These are phyloP conservation scores for Nannochloris sp. DNA, from an alignment of 139 green algal species.

Conservation along the genomic window DNA sequence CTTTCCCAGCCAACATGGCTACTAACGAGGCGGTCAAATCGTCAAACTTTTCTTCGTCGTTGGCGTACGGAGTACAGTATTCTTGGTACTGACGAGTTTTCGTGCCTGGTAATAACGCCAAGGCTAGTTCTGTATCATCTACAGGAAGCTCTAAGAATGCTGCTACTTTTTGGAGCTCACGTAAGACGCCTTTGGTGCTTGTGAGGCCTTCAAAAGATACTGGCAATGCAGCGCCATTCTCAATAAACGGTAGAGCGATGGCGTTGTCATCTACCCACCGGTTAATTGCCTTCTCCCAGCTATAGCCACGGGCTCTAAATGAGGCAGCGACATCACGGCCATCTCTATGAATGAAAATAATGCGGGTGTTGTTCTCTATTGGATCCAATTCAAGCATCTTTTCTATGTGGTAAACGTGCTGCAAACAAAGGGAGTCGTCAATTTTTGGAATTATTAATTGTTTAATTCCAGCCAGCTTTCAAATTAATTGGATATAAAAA, in stretches of 20 bases:
- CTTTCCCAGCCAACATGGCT: neutral
- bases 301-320: neutral
- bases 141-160: neutral
- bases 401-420: conserved; percentile 1
- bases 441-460: too few relatives aligned
- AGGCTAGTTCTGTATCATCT: neutral
- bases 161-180: neutral
- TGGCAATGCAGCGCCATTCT: neutral
- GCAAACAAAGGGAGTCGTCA: neutral
- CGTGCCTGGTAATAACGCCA: conserved; percentile 9
- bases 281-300: neutral
- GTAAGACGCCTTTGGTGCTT: neutral
- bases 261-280: conserved; percentile 17
- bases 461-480: too few relatives aligned
- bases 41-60: neutral
- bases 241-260: neutral
- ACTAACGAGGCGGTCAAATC: conserved; percentile 8
- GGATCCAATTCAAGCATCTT: neutral
- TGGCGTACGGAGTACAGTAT: neutral
- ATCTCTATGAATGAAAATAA: conserved; percentile 1
- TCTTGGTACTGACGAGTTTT: neutral
- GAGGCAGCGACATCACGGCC: conserved; percentile 13
- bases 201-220: conserved; percentile 8
- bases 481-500: neutral
- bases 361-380: neutral